Base-by-base conservation (phyloP, 495 filamentous ascomycete genomes). In the Thermothielavioides terrestris region DNA sequence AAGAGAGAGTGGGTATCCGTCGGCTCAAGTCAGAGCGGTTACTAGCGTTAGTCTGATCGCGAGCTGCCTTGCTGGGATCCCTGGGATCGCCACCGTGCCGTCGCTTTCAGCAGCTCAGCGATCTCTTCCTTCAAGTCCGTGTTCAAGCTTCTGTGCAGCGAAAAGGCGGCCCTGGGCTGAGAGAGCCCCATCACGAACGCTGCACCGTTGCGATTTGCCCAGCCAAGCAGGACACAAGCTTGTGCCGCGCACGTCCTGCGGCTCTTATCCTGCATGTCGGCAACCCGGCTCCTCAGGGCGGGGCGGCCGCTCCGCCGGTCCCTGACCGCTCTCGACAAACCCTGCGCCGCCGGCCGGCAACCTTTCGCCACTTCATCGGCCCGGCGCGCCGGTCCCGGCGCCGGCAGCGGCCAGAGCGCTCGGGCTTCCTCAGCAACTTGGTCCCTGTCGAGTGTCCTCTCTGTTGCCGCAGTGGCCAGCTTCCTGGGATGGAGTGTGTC, bases 401-500 rank as follows among this genome's bases (percentile, higher is more conserved):
- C 56, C 46, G 46, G 51, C 31, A 55, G 40, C 43, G n/a, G 17
- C 28, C 31, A 30, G 9, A 50, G 36, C 4, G 28, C 50, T 8
- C 41, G 55, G 20, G 28, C 39, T 10, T 58, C 60, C 11, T 63
- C 62, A 38, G 38, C 51, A 51, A n/a, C n/a, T n/a, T 64, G 63
- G 63, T 52, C 61, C 9, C 34, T 64, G 7, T 58, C 64, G 37
- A 62, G 62, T 1, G 62, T 73, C 7, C 55, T 72, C 40, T 63
- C 59, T 22, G 49, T 76, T 40, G 67, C 69, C 39, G 61, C 64
- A 15, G 62, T 64, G 1, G 68, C 74, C 25, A 67, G 69, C 12
- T 17, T 72, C n/a, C 34, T 68, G 15, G 70, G 70, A 2, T 73
- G 68, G 61, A 68, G 67, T 2, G 42, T 69, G 11, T 59, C 63